Evolutionary conservation across 176 grass and related monocot genomes (phyloP).

Genomic region (Saccharum officinarum): DNA sequence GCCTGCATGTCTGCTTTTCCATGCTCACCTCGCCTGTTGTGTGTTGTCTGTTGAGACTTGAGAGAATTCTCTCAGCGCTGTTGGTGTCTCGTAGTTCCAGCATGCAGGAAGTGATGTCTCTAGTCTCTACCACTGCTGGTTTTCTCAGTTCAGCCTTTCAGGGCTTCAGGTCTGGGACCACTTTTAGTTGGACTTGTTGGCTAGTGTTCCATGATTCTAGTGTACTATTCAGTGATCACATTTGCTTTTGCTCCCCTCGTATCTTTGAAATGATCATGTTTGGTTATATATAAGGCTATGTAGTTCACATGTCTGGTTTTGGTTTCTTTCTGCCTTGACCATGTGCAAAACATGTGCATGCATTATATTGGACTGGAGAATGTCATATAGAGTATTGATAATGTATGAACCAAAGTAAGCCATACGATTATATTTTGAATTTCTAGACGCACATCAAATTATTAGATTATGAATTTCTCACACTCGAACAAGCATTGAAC

Average conservation of each 20-base stretch:
- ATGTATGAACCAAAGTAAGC: background rate
- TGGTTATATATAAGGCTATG: background rate
- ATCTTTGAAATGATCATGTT: background rate
- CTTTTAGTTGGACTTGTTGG: conserved; percentile 16
- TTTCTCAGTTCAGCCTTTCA: conserved; percentile 30
- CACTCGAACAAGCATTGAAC: background rate
- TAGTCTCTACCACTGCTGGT: conserved; percentile 1
- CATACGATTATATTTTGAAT: too few species aligned
- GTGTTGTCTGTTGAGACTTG: conserved; percentile 26
- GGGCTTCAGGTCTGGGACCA: conserved; percentile 12
- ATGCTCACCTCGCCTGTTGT: conserved; percentile 15
- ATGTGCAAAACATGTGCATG: too few species aligned
- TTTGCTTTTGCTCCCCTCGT: background rate
- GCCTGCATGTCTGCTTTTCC: background rate
- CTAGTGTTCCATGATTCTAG: background rate
- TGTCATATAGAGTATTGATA: background rate
- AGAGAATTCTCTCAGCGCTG: background rate
- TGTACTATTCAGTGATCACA: conserved; percentile 4
- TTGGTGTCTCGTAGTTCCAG: background rate
- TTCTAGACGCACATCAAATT: too few species aligned
- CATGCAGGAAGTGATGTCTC: background rate
- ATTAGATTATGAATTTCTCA: background rate
- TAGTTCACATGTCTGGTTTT: background rate
- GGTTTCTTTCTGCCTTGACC: background rate
- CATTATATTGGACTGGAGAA: background rate